These are phyloP conservation scores for Malassezia pachydermatis DNA, from an alignment of 1,284 basidiomycete genomes.

Conservation along the genomic window DNA sequence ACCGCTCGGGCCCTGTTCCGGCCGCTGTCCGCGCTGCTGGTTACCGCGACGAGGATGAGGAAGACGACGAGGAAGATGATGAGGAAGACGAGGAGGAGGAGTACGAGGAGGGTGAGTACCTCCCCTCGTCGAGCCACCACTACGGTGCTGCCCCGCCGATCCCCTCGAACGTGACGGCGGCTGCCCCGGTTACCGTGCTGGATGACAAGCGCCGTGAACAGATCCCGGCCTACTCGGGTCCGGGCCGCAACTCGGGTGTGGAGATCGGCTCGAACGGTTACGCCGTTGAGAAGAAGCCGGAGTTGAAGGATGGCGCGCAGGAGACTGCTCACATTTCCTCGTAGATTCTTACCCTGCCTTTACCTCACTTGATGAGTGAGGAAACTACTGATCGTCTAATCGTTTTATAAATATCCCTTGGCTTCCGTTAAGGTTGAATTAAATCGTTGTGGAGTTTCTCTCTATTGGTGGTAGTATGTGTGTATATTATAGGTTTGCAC, in stretches of 20 bases:
- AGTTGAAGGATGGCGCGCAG: conserved; percentile 3
- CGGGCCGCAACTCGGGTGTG: conserved; percentile 49
- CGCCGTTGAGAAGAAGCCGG: conserved; percentile 19
- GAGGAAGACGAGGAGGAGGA: conserved; percentile 51
- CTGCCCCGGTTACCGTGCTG: conserved; percentile 27
- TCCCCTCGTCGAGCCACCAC: conserved; percentile 12
- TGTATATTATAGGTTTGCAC: too few relatives aligned
- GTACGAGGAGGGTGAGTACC: conserved; percentile 21
- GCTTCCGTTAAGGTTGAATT: conserved; percentile 1
- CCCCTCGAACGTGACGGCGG: conserved; percentile 27
- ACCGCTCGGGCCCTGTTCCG: conserved; percentile 80
- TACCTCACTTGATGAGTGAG: not conserved
- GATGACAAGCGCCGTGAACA: conserved; percentile 26
- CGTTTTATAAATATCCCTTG: conserved; percentile 4
- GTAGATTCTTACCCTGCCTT: not conserved
- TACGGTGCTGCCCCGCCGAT: conserved; percentile 28
- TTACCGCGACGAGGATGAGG: conserved; percentile 56
- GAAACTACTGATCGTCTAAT: conserved; percentile 4
- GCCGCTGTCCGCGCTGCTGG: conserved; percentile 82
- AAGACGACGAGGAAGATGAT: conserved; percentile 60
- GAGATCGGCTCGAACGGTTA: conserved; percentile 56
- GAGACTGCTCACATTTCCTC: conserved; percentile 13
- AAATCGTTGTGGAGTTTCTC: too few relatives aligned
- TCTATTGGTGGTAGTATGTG: too few relatives aligned
- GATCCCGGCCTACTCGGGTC: conserved; percentile 48